Percentiles rank a stretch among this genome's conserved stretches.
Conservation (phyloP, 2,329 filamentous ascomycete genomes). For the Colletotrichum sp. region DNA sequence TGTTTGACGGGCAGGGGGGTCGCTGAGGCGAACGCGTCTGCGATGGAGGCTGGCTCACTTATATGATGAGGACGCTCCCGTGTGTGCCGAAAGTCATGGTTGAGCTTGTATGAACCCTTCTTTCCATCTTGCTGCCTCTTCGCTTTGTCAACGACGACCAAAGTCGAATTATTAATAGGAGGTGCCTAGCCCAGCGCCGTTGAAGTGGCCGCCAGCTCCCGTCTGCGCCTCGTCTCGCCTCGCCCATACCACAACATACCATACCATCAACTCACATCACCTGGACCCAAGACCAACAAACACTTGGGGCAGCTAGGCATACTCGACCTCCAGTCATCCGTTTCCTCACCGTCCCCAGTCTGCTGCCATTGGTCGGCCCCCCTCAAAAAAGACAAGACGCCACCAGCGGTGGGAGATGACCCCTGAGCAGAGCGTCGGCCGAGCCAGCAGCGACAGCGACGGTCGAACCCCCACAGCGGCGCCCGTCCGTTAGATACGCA, state of each 20-base stretch:
- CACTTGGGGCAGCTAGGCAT: not conserved
- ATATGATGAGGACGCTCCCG: not conserved
- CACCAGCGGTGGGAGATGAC: constrained; percentile 2
- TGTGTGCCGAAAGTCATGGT: not conserved
- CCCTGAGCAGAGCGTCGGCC: not conserved
- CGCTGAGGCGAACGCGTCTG: not conserved
- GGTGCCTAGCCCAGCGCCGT: not conserved
- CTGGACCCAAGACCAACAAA: not conserved
- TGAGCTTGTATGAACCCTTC: not conserved
- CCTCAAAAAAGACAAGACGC: not conserved
- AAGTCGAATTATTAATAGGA: constrained; percentile 1
- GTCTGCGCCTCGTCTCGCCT: not conserved
- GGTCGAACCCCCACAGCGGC: not conserved
- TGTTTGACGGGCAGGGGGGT: not conserved
- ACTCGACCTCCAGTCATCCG: not conserved
- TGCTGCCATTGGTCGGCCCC: not conserved
- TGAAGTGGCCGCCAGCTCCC: not conserved
- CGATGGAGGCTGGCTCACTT: not conserved
- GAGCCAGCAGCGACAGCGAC: not conserved
- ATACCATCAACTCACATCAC: not conserved
- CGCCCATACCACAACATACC: not conserved
- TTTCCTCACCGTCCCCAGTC: not conserved
- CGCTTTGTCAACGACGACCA: not conserved
- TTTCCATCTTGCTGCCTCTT: not conserved
- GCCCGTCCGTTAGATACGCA: not conserved